Conservation (phyloP, 176 grass and related monocot species). For the Ampelocalamus luodianensis region DNA sequence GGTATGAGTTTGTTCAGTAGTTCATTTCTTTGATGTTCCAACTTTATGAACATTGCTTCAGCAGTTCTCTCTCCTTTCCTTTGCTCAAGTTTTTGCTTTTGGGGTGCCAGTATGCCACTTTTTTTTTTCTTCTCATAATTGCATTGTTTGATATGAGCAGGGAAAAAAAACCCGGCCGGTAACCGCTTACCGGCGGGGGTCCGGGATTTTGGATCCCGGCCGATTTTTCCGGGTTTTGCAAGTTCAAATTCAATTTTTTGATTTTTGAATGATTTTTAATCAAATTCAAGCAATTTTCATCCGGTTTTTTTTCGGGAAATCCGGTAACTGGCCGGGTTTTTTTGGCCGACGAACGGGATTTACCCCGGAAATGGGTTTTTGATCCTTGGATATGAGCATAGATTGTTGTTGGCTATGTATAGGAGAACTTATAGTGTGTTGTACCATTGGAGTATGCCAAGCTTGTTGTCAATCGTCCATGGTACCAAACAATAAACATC, state of each 20-base stretch:
- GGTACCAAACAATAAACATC: background rate
- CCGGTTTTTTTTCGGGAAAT: too few relatives aligned
- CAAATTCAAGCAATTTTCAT: too few relatives aligned
- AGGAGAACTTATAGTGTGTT: background rate
- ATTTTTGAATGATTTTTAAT: too few relatives aligned
- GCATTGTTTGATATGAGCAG: conserved; percentile 16
- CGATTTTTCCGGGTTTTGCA: too few relatives aligned
- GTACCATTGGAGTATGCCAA: background rate
- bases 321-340: too few relatives aligned
- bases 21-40: conserved; percentile 26
- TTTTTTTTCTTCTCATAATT: background rate
- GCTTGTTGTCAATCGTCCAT: background rate
- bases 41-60: conserved; percentile 18
- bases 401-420: background rate
- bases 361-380: too few relatives aligned
- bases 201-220: too few relatives aligned
- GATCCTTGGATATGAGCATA: background rate
- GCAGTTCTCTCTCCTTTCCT: background rate
- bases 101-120: background rate
- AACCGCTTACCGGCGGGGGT: too few relatives aligned
- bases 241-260: too few relatives aligned
- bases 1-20: conserved; percentile 61
- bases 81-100: background rate
- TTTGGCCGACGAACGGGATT: too few relatives aligned
- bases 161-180: too few relatives aligned